phyloP scores from a whole-genome alignment of 1,284 basidiomycete species.

The Naganishia albida region DNA sequence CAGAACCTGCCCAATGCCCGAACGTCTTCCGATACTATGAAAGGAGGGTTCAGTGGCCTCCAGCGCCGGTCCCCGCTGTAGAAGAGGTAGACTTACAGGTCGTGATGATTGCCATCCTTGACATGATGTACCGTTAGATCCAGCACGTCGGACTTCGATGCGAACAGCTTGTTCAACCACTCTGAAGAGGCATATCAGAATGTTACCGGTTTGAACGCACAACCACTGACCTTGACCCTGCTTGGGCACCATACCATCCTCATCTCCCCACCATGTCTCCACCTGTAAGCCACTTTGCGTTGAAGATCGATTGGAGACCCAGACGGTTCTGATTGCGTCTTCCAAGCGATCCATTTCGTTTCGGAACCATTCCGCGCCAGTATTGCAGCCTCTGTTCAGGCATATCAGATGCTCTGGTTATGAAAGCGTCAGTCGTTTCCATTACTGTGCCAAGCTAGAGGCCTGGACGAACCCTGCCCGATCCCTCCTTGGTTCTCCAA shows the following conservation, averaged over 20 bases:
- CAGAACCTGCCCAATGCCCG: slow-evolving; percentile 18
- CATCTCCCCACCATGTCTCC: slow-evolving; percentile 22
- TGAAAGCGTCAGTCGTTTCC: not conserved
- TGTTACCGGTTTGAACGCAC: no score
- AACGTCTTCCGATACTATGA: slow-evolving; percentile 12
- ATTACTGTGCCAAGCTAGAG: not conserved
- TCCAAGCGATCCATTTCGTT: slow-evolving; percentile 37
- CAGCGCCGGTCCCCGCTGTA: not conserved
- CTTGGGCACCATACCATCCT: slow-evolving; percentile 21
- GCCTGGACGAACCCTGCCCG: slow-evolving; percentile 40
- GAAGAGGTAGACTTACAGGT: not conserved
- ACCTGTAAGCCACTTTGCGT: not conserved
- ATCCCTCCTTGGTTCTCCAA: slow-evolving; percentile 48
- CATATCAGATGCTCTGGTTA: slow-evolving; percentile 49
- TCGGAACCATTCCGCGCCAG: slow-evolving; percentile 47
- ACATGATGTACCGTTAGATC: slow-evolving; percentile 13
- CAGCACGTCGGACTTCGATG: slow-evolving; percentile 5
- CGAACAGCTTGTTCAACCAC: slow-evolving; percentile 22
- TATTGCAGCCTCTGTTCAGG: slow-evolving; percentile 46
- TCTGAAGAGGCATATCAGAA: not conserved
- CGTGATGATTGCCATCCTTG: slow-evolving; percentile 26
- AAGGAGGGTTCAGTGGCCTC: not conserved
- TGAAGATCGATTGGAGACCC: not conserved
- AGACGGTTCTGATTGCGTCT: not conserved
- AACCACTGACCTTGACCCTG: slow-evolving; percentile 5